phyloP scores from a whole-genome alignment of 2,329 filamentous ascomycete species.

The Penicillium paneum region DNA sequence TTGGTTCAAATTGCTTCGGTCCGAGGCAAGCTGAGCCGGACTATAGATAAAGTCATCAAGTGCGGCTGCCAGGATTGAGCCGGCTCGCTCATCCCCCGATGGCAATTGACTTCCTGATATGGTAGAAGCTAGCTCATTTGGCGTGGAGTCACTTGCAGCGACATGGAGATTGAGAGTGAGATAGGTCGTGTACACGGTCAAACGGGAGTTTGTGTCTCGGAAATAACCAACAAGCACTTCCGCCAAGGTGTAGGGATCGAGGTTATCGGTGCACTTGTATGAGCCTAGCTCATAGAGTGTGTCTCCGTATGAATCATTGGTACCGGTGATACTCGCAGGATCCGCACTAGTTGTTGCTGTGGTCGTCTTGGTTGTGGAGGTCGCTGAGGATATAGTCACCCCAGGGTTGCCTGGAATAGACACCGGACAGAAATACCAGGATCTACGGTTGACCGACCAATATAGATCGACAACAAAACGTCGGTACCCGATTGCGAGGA shows the following conservation, averaged over 20 bases:
- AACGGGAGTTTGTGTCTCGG: slow-evolving; percentile 50
- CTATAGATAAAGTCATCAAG: slow-evolving; percentile 55
- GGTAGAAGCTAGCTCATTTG: slow-evolving; percentile 42
- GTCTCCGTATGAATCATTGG: slow-evolving; percentile 23
- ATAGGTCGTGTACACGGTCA: slow-evolving; percentile 54
- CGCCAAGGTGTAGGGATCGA: slow-evolving; percentile 52
- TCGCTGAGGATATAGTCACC: slow-evolving; percentile 20
- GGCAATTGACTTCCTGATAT: slow-evolving; percentile 48
- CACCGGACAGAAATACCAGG: slow-evolving; percentile 62
- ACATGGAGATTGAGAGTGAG: slow-evolving; percentile 60
- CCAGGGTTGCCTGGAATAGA: slow-evolving; percentile 42
- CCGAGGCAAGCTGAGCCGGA: slow-evolving; percentile 47
- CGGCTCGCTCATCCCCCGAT: slow-evolving; percentile 42
- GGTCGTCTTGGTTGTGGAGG: slow-evolving; percentile 12
- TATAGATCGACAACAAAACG: slow-evolving; percentile 60
- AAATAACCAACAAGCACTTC: slow-evolving; percentile 55
- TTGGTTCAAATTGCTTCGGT: slow-evolving; percentile 56
- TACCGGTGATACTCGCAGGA: slow-evolving; percentile 24
- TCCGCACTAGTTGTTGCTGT: slow-evolving; percentile 21
- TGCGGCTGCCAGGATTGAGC: slow-evolving; percentile 47
- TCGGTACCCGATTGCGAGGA: slow-evolving; percentile 59
- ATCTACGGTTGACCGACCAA: slow-evolving; percentile 55
- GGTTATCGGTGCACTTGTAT: slow-evolving; percentile 53
- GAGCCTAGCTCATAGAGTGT: slow-evolving; percentile 50
- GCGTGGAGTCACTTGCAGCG: slow-evolving; percentile 45